These are phyloP conservation scores for Bipolaris cookei DNA, from an alignment of 2,329 filamentous ascomycete species.

Conservation along the genomic window DNA sequence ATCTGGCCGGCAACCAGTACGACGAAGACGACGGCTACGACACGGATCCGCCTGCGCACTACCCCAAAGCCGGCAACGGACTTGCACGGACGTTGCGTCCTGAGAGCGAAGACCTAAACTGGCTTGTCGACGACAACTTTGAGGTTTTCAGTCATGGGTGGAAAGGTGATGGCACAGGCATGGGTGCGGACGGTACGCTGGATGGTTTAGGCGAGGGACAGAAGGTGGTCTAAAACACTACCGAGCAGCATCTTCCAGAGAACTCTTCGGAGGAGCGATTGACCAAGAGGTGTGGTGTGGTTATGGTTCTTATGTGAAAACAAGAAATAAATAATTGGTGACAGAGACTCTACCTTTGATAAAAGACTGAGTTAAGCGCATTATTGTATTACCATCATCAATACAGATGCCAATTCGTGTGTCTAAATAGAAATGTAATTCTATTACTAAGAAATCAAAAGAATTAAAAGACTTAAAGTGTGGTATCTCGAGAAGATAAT, in stretches of 20 bases:
- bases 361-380: too few relatives aligned
- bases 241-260: background rate
- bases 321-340: too few relatives aligned
- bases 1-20: conserved; percentile 34
- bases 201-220: conserved; percentile 24
- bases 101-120: conserved; percentile 65
- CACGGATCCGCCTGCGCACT: conserved; percentile 61
- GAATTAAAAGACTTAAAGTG: conserved; percentile 3
- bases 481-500: conserved; percentile 15
- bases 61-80: conserved; percentile 68
- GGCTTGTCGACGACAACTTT: conserved; percentile 66
- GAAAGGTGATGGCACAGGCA: conserved; percentile 44
- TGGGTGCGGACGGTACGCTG: conserved; percentile 38
- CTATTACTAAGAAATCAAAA: background rate
- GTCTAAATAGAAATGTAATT: background rate
- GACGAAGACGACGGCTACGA: conserved; percentile 61
- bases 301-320: too few relatives aligned
- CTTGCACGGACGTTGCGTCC: conserved; percentile 60
- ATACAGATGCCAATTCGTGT: background rate
- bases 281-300: background rate
- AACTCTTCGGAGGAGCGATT: background rate
- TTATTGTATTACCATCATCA: too few relatives aligned
- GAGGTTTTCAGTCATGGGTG: conserved; percentile 63
- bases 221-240: conserved; percentile 20
- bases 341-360: too few relatives aligned